These are phyloP conservation scores for Coniochaeta pulveracea DNA, from an alignment of 2,329 filamentous ascomycete genomes.

Conservation along the genomic window DNA sequence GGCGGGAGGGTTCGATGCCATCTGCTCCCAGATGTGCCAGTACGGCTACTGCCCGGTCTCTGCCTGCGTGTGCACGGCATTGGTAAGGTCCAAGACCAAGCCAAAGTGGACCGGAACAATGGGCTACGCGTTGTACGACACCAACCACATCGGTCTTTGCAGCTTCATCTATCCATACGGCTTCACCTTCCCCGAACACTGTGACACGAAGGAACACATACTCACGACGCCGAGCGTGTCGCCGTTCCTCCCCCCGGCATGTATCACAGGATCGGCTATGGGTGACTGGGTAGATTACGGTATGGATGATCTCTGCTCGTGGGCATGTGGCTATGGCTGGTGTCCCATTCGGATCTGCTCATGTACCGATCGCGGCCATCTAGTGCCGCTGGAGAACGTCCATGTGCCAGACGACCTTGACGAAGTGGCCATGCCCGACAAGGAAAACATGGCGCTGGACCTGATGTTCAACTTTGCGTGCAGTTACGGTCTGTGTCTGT, in stretches of 20 bases:
- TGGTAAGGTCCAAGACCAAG: background rate
- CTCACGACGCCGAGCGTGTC: background rate
- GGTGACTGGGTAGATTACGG: background rate
- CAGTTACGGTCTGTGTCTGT: background rate
- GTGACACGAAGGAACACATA: background rate
- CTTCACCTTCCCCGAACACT: background rate
- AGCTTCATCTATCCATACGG: background rate
- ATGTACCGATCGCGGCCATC: background rate
- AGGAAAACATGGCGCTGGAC: slow-evolving; percentile 7
- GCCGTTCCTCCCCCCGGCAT: background rate
- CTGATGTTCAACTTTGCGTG: background rate
- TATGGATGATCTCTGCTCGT: background rate
- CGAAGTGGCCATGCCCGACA: slow-evolving; percentile 1
- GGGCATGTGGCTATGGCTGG: background rate
- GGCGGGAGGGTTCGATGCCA: background rate
- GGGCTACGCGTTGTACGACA: background rate
- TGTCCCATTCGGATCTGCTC: background rate
- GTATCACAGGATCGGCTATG: background rate
- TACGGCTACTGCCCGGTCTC: background rate
- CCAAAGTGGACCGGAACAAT: background rate
- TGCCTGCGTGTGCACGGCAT: background rate
- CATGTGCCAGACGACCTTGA: background rate
- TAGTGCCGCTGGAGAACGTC: background rate
- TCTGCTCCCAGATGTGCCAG: background rate
- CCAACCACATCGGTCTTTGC: background rate